These are phyloP conservation scores for Boletellus ananas DNA, from an alignment of 768 basidiomycete species.

Conservation along the genomic window DNA sequence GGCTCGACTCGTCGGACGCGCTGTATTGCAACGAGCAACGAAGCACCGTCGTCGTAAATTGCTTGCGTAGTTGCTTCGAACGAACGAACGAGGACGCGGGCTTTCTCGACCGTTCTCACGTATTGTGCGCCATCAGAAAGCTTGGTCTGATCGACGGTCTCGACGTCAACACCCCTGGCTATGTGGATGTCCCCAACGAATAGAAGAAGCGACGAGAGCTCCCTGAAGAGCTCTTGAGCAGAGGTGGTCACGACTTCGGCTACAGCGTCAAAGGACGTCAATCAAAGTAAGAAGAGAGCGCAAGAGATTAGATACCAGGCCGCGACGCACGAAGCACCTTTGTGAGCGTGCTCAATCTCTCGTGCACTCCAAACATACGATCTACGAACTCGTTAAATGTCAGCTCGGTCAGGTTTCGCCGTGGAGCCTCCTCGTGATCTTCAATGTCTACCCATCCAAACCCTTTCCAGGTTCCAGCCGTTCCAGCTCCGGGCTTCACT, in stretches of 20 bases:
- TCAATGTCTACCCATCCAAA: constrained; percentile 47
- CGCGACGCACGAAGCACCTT: constrained; percentile 17
- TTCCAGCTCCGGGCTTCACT: constrained; percentile 46
- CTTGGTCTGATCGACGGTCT: constrained; percentile 34
- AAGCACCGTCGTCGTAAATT: constrained; percentile 46
- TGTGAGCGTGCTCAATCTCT: constrained; percentile 21
- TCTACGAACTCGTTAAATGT: constrained; percentile 34
- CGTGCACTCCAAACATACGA: constrained; percentile 26
- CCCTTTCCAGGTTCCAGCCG: constrained; percentile 50
- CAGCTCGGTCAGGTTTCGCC: constrained; percentile 23
- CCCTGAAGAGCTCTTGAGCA: constrained; percentile 33
- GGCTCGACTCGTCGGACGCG: constrained; percentile 25
- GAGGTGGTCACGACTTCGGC: constrained; percentile 22
- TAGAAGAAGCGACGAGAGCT: constrained; percentile 40
- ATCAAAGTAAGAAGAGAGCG: not conserved
- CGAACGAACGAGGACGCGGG: constrained; percentile 43
- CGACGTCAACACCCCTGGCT: constrained; percentile 50
- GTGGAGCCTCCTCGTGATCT: constrained; percentile 31
- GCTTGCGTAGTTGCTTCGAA: constrained; percentile 48
- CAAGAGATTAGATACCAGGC: constrained; percentile 15
- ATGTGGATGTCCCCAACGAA: constrained; percentile 48
- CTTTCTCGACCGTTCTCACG: constrained; percentile 41
- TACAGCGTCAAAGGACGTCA: constrained; percentile 7
- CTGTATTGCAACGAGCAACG: constrained; percentile 41
- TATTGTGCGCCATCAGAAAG: constrained; percentile 37